Evolutionary conservation across 176 grass and related monocot genomes (phyloP).

Genomic region (Alloteropsis semialata): DNA sequence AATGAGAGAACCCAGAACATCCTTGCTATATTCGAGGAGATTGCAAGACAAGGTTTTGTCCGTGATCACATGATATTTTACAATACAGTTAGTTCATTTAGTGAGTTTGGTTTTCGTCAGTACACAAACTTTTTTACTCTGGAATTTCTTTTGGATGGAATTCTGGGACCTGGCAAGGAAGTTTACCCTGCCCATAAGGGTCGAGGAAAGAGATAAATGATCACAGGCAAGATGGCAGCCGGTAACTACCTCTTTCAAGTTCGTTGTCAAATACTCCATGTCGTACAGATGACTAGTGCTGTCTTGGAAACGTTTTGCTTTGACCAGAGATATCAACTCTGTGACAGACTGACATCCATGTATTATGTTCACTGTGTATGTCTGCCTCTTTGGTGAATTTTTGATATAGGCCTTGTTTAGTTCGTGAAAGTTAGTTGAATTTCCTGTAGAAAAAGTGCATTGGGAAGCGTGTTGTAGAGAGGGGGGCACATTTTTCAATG

Average conservation of each 20-base stretch:
- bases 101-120: slow-evolving; percentile 34
- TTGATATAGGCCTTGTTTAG: too few relatives aligned
- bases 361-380: too few relatives aligned
- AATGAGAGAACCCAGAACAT: slow-evolving; percentile 49
- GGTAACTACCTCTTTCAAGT: background rate
- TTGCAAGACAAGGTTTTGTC: slow-evolving; percentile 32
- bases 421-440: too few relatives aligned
- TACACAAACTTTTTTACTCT: slow-evolving; percentile 25
- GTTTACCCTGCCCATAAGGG: background rate
- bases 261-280: background rate
- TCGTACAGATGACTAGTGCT: background rate
- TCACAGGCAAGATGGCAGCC: slow-evolving; percentile 11
- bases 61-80: slow-evolving; percentile 44
- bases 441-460: too few relatives aligned
- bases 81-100: slow-evolving; percentile 45
- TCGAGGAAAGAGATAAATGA: background rate
- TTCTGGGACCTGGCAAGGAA: slow-evolving; percentile 34
- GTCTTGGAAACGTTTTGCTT: too few relatives aligned
- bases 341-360: too few relatives aligned
- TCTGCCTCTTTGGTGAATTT: too few relatives aligned
- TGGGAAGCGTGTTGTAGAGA: too few relatives aligned
- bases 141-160: slow-evolving; percentile 55
- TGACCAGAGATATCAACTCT: too few relatives aligned
- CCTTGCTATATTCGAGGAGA: slow-evolving; percentile 26
- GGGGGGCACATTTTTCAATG: too few relatives aligned